These are phyloP conservation scores for Colletotrichum tofieldiae DNA, from an alignment of 2,329 filamentous ascomycete species.

Conservation along the genomic window DNA sequence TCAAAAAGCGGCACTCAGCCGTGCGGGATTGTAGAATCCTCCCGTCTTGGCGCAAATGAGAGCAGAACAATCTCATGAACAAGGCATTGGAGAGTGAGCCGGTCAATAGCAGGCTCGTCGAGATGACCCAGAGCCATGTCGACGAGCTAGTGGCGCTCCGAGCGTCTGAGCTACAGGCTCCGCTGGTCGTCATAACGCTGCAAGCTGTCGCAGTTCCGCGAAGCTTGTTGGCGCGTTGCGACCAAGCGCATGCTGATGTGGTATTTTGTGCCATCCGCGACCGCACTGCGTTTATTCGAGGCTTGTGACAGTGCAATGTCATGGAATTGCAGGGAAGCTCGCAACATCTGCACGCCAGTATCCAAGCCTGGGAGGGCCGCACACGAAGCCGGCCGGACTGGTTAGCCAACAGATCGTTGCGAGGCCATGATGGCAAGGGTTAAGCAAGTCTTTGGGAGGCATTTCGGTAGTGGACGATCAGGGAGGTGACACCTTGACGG, in stretches of 20 bases:
- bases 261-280: neutral
- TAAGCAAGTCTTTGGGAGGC: neutral
- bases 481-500: neutral
- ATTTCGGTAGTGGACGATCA: neutral
- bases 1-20: neutral
- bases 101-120: neutral
- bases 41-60: neutral
- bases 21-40: neutral
- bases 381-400: neutral
- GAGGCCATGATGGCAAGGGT: neutral
- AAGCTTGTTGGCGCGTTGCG: neutral
- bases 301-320: neutral
- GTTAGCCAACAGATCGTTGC: neutral
- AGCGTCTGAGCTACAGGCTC: neutral
- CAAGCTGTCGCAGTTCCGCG: constrained; percentile 3
- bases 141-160: neutral
- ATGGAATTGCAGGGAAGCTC: neutral
- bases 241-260: neutral
- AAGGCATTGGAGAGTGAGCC: neutral
- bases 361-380: neutral
- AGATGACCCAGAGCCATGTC: neutral
- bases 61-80: neutral
- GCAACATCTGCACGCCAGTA: neutral
- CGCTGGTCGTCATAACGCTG: neutral
- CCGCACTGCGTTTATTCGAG: neutral